Base-by-base conservation (phyloP, 2,329 filamentous ascomycete genomes). In the Ambrosiella cleistominuta region DNA sequence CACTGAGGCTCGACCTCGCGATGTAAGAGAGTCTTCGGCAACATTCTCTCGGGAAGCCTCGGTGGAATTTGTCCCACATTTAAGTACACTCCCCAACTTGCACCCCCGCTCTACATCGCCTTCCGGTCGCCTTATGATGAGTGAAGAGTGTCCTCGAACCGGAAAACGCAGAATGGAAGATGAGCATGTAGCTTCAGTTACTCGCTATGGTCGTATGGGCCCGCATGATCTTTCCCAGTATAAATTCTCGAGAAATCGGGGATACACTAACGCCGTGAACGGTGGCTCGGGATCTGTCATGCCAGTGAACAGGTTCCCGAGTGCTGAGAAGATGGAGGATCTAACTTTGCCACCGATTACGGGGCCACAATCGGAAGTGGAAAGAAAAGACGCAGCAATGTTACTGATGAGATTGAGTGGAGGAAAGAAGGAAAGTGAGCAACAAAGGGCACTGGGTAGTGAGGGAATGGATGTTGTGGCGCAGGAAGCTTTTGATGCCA, bases 381-480 rank as follows among this genome's bases (percentile, higher is more conserved):
- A 75, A 55, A 73, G 71, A 63, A 74, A 73, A 50, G 39, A 54
- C n/a, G 75, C 74, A 1, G 75, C 75, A 15, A 66, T 73, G 60
- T 64, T 75, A 5, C 64, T 77, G 42, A 71, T 77, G 72, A 73
- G 74, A 56, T 68, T 77, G 35, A 72, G 72, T 60, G 68, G 74
- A 17, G 65, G 68, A 3, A 63, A 64, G 36, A 64, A 61, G 37
- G 61, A 57, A 54, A 61, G 50, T 52, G n/a, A 56, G 61, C 7
- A 55, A 51, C 60, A 61, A 57, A 62, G 52, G 19, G 40, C 47
- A 8, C 37, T 37, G 27, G 17, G 9, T 9, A 45, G 42, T 5
- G 38, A 38, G 9, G 56, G 37, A 53, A 54, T n/a, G 57, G 52
- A 12, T 45, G 39, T 27, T 19, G 15, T 63, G 66, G 50, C 65